phyloP scores from a whole-genome alignment of 345 rosid genomes.

The Dipteronia dyeriana region DNA sequence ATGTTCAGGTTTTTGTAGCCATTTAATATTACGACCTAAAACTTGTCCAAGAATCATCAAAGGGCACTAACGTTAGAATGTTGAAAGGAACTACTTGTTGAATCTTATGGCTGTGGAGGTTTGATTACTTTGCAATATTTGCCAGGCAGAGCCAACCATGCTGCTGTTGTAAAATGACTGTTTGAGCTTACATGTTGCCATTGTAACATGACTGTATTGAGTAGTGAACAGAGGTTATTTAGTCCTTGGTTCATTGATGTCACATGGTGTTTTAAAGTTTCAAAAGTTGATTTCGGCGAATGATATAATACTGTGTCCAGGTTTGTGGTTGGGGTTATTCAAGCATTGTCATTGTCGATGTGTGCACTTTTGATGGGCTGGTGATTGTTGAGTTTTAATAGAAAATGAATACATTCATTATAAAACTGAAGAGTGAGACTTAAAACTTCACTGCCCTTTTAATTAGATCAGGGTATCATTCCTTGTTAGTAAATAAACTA shows the following conservation, averaged over 20 bases:
- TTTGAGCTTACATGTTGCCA: background rate
- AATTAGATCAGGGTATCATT: background rate
- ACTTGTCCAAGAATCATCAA: conserved; percentile 2
- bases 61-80: background rate
- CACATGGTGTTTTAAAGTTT: background rate
- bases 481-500: background rate
- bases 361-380: background rate
- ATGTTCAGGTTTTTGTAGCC: background rate
- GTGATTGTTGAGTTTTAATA: no score
- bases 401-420: no score
- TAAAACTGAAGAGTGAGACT: no score
- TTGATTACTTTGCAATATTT: background rate
- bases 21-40: background rate
- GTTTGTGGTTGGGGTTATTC: background rate
- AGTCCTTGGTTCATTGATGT: background rate
- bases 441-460: background rate
- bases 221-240: background rate
- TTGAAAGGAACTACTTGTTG: conserved; percentile 7
- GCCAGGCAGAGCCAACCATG: background rate
- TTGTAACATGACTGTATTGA: conserved; percentile 8
- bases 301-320: background rate
- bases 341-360: no score
- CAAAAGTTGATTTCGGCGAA: background rate
- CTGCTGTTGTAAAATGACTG: conserved; percentile 1
- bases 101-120: background rate